Base-by-base conservation (phyloP, 768 basidiomycete species). In the Phanerodontia chrysosporium region DNA sequence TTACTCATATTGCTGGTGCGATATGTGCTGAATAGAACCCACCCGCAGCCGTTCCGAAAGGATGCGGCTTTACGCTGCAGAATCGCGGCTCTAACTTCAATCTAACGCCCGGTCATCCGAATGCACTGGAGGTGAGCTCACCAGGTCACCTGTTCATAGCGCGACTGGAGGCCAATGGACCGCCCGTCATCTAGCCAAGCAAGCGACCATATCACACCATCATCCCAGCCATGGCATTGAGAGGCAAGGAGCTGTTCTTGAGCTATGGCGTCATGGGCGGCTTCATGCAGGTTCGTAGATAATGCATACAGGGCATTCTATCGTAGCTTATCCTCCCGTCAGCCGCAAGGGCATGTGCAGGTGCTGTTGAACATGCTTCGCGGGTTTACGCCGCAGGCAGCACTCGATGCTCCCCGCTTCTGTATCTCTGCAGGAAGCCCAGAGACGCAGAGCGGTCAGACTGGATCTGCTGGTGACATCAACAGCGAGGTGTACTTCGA, bases 321-420 rank as follows among this genome's bases (percentile, higher is more conserved):
- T n/a, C n/a, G n/a, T n/a, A n/a, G n/a, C 30, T 12, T 13, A 21
- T 57, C 4, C 22, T 46, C 16, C 29, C 30, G 29, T 45, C 52
- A 97, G 83, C 96, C 96, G 1, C 95, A 96, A 79, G 95, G 97
- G 0, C 96, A 98, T 65, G 82, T 98, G 3, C 97, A 99, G 73
- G 95, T 98, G 7, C 78, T 98, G 25, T 73, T 98, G 28, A 97
- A 95, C 69, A 82, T 97, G 53, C 80, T 98, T 27, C 83, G 94
- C 48, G 95, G 95, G 1, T 92, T 85, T 71, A 89, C 86, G 1
- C 81, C 86, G 0, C 97, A 99, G 74, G 85, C 91, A 2, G 91
- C 95, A 14, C 82, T 99, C 36, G 96, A 98, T 72, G 89, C 94
- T 0, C 96, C 95, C 9, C 85, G 96, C 14, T 97, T 98, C 76